Evolutionary conservation across 176 grass and related monocot species (phyloP), one percentile per base, ranked within the genome.

Genomic region (Zizania latifolia): DNA sequence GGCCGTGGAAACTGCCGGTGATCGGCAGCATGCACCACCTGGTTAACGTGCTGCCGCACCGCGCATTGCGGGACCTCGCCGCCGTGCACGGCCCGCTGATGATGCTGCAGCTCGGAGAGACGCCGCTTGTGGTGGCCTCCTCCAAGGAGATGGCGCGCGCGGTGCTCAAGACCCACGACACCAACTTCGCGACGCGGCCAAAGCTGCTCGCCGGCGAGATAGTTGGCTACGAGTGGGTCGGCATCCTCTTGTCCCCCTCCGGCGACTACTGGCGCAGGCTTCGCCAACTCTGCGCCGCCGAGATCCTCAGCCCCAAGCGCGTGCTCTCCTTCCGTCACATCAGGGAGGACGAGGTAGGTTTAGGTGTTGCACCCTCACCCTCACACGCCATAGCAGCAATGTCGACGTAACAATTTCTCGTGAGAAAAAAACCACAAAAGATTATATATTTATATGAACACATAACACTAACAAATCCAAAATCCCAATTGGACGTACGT

Each of bases 161-260:
- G 26, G 67, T 70, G 68, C 68, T 70, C 43, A 70, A 51, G 68
- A 70, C 68, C 0, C 68, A 70, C 43, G 68, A 70, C 44, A 15
- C 68, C 28, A 70, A 70, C 68, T 70, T 70, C 28, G 43, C 68
- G 8, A 70, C 44, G 43, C 68, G 68, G 1, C 68, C 68, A 15
- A 51, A 50, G 68, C 68, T 70, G 27, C 43, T 70, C 8, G 28
- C 28, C 43, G 44, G 43, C 44, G 28, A 33, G 28, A 70, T 51
- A 26, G 68, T 70, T 3, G 28, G 6, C 26, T 70, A 53, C 68
- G 16, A 34, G 6, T 70, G 68, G 68, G 43, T 3, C 17, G 68
- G 53, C 68, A 51, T 71, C 68, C 27, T 53, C 45, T 71, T 71
- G 17, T 33, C 68, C 16, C 68, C 44, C 9, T 33, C 45, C 28